Evolutionary conservation across 352 stramenopile genomes (phyloP).

Genomic region (Aphanomyces stellatus): DNA sequence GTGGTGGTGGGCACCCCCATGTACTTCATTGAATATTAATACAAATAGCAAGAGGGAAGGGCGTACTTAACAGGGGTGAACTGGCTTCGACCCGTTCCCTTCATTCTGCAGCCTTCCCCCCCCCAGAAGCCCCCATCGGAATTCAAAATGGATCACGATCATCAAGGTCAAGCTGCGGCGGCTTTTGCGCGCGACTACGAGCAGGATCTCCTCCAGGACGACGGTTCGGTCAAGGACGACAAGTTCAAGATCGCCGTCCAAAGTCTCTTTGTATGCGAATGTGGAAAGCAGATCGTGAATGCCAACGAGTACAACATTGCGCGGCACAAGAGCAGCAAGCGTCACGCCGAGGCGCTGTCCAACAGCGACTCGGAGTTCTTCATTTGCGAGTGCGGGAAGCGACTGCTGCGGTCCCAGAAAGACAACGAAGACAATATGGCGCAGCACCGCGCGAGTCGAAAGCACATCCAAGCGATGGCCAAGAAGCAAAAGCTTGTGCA

Average conservation of each 20-base stretch:
- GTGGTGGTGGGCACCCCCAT: too few relatives aligned
- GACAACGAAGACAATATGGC: slow-evolving; percentile 21
- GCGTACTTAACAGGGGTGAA: too few relatives aligned
- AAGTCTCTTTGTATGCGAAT: slow-evolving; percentile 17
- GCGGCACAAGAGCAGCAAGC: slow-evolving; percentile 17
- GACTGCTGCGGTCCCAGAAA: slow-evolving; percentile 16
- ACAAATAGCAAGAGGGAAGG: too few relatives aligned
- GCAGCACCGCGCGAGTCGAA: slow-evolving; percentile 16
- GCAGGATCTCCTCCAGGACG: slow-evolving; percentile 3
- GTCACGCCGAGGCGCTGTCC: slow-evolving; percentile 13
- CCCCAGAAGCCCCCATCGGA: too few relatives aligned
- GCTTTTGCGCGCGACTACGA: slow-evolving; percentile 10
- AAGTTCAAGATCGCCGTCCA: slow-evolving; percentile 16
- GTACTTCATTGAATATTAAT: too few relatives aligned
- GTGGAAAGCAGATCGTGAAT: slow-evolving; percentile 19
- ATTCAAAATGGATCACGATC: background rate
- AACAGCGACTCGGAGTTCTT: slow-evolving; percentile 21
- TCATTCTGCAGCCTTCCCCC: too few relatives aligned
- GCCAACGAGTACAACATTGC: slow-evolving; percentile 23
- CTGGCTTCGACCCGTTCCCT: too few relatives aligned
- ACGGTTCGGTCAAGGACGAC: background rate
- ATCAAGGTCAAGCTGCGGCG: background rate
- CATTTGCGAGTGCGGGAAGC: slow-evolving; percentile 18
- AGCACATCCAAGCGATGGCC: slow-evolving; percentile 21
- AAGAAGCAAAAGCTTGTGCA: slow-evolving; percentile 19